Conservation (phyloP, 371 early-diverging fungal genomes). For the Circinella minor region DNA sequence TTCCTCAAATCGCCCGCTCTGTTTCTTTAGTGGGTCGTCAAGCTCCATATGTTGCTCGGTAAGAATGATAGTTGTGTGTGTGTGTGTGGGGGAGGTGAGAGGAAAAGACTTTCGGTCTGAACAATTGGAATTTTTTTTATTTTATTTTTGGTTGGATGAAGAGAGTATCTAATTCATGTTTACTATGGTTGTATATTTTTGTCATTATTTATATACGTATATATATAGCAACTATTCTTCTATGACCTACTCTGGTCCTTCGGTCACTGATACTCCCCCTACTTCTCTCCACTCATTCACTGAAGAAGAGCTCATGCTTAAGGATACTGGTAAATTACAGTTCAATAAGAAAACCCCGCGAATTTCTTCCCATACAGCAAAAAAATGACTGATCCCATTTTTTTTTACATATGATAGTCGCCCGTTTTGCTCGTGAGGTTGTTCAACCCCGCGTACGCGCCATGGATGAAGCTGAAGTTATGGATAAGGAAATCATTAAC, state of each 20-base stretch:
- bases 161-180: too few relatives aligned
- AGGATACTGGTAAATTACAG: slow-evolving; percentile 65
- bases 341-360: background rate
- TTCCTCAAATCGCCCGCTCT: slow-evolving; percentile 4
- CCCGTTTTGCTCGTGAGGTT: slow-evolving; percentile 84
- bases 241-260: slow-evolving; percentile 21
- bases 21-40: slow-evolving; percentile 1
- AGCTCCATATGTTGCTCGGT: slow-evolving; percentile 11
- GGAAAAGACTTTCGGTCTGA: too few relatives aligned
- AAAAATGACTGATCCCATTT: background rate
- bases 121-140: too few relatives aligned
- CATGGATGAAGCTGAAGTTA: slow-evolving; percentile 93
- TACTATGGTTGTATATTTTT: too few relatives aligned
- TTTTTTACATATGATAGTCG: slow-evolving; percentile 52
- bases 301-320: slow-evolving; percentile 84
- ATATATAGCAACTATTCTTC: slow-evolving; percentile 19
- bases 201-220: background rate
- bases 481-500: slow-evolving; percentile 83
- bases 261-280: slow-evolving; percentile 38
- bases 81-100: too few relatives aligned
- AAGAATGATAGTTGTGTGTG: background rate
- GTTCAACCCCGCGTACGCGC: slow-evolving; percentile 84
- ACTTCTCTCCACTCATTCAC: slow-evolving; percentile 76
- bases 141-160: too few relatives aligned
- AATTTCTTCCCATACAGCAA: background rate